Conservation (phyloP, 2,329 filamentous ascomycete genomes). For the Trichophyton rubrum region DNA sequence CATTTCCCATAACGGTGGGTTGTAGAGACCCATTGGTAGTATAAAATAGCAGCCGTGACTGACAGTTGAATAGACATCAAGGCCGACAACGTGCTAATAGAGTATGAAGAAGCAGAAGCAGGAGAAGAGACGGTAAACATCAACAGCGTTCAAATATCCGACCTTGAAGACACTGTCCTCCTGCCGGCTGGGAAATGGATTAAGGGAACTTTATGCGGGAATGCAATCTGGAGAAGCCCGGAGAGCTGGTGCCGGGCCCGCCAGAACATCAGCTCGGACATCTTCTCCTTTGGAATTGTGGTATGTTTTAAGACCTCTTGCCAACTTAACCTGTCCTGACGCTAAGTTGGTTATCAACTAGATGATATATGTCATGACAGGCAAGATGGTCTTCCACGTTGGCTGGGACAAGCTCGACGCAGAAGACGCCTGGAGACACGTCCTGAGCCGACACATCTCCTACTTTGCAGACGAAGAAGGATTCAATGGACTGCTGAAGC, state of each 20-base stretch:
- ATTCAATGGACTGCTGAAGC: conserved; percentile 30
- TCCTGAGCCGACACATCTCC: conserved; percentile 31
- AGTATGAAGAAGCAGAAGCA: conserved; percentile 18
- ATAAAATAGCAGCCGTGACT: conserved; percentile 1
- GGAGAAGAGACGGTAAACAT: conserved; percentile 10
- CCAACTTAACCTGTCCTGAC: too few species aligned
- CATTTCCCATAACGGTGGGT: conserved; percentile 24
- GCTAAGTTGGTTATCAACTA: conserved; percentile 8
- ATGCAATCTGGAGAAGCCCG: conserved; percentile 26
- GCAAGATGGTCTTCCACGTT: conserved; percentile 21
- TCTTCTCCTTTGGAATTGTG: conserved; percentile 27
- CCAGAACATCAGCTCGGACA: conserved; percentile 23
- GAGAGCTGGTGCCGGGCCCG: conserved; percentile 23
- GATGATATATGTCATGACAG: conserved; percentile 22
- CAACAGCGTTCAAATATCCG: conserved; percentile 20
- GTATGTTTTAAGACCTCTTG: conserved; percentile 11
- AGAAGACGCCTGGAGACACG: conserved; percentile 17
- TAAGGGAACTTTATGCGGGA: conserved; percentile 19
- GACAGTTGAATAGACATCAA: conserved; percentile 21
- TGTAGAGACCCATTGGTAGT: conserved; percentile 2
- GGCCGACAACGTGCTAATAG: conserved; percentile 26
- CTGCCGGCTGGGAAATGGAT: conserved; percentile 19
- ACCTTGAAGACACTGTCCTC: conserved; percentile 22
- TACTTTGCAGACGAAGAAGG: conserved; percentile 35
- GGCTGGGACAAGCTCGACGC: conserved; percentile 15